Conservation (phyloP, 768 basidiomycete genomes). For the Russula abietina region DNA sequence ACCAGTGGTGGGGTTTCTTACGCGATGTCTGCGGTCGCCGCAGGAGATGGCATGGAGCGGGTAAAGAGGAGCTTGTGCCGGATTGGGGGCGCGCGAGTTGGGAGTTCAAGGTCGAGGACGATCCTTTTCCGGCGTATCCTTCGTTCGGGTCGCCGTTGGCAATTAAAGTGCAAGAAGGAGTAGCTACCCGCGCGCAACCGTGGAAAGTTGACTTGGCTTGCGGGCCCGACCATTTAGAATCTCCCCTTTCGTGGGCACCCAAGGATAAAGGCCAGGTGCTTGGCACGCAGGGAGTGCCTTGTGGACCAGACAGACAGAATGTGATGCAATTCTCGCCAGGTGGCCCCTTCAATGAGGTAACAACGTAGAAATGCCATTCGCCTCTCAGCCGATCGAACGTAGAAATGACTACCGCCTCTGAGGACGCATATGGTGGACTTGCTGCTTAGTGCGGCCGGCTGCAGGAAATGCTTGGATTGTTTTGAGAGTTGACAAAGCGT, state of each 20-base stretch:
- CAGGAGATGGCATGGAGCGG: slow-evolving; percentile 26
- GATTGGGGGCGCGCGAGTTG: slow-evolving; percentile 61
- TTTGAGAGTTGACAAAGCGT: background rate
- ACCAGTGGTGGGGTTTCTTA: slow-evolving; percentile 62
- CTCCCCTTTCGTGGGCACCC: background rate
- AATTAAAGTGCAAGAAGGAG: slow-evolving; percentile 7
- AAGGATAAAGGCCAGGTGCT: background rate
- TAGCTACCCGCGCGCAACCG: background rate
- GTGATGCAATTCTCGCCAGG: background rate
- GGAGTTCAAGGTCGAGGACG: slow-evolving; percentile 37
- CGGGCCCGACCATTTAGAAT: background rate
- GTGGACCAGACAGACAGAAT: background rate
- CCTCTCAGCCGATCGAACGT: slow-evolving; percentile 4
- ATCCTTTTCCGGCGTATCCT: slow-evolving; percentile 30
- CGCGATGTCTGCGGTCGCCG: slow-evolving; percentile 43
- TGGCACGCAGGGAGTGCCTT: background rate
- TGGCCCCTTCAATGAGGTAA: background rate
- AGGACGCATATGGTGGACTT: slow-evolving; percentile 24
- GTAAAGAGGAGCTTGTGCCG: slow-evolving; percentile 51
- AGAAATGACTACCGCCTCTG: background rate
- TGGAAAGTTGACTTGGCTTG: background rate
- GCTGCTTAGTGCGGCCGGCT: background rate
- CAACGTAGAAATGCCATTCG: slow-evolving; percentile 3
- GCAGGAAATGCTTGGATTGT: background rate
- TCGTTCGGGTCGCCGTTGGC: slow-evolving; percentile 27